Conservation (phyloP, 257 asterid species). For the Nicotiana tomentosiformis region DNA sequence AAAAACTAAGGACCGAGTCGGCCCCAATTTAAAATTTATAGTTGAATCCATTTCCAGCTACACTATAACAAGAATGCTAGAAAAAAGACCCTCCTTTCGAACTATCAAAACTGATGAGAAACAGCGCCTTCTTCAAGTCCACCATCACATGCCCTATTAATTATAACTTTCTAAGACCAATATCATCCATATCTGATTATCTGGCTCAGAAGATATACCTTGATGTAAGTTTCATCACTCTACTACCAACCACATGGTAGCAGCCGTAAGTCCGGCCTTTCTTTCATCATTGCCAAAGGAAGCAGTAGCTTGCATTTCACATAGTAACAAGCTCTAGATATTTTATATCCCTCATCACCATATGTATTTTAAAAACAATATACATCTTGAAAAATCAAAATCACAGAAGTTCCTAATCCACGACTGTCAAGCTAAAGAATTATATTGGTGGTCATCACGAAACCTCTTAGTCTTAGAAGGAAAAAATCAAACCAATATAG, state of each 20-base stretch:
- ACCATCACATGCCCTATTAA: neutral
- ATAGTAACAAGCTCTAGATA: neutral
- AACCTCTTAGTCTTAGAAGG: neutral
- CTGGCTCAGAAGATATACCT: slow-evolving; percentile 79
- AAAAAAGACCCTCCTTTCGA: neutral
- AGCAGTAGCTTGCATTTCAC: neutral
- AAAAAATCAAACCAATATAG: neutral
- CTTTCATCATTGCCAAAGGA: slow-evolving; percentile 68
- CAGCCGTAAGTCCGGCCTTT: slow-evolving; percentile 97
- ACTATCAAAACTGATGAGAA: neutral
- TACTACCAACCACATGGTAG: slow-evolving; percentile 73
- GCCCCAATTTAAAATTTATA: neutral
- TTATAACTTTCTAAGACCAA: neutral
- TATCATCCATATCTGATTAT: slow-evolving; percentile 6
- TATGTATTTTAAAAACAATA: neutral
- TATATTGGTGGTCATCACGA: neutral
- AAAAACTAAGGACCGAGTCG: neutral
- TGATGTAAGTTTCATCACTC: slow-evolving; percentile 48
- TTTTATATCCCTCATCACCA: neutral
- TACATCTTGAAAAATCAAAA: neutral
- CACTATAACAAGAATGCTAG: neutral
- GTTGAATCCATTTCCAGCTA: neutral
- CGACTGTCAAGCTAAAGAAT: neutral
- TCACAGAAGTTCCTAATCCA: neutral
- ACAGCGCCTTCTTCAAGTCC: neutral